Evolutionary conservation across 1,139 yeast genomes (phyloP), one percentile per base, ranked within the genome.

Genomic region (Saccharomyces hybrid): DNA sequence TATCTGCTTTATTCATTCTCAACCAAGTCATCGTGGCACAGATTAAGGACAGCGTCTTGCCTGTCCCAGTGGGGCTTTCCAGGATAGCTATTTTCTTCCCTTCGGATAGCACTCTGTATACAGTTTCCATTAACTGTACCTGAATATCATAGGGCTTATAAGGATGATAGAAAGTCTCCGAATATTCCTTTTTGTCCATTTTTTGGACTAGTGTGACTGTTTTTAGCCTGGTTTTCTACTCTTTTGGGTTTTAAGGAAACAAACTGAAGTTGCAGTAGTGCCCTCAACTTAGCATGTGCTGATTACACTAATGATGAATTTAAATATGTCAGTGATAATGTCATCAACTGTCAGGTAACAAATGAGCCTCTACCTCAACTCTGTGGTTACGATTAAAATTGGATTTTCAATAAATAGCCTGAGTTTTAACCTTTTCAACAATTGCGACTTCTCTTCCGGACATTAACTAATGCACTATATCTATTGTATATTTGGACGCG

Each of bases 1-100:
- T 48, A 32, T 62, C 64, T 32, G 67, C 68, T 64, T 84, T 85
- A 60, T 80, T 74, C 46, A 82, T 79, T 52, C 97, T 73, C 11
- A 91, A 73, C 97, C 97, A 91, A 0, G 95, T 81, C 82, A 91
- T 78, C 0, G 95, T 75, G 0, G 96, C 82, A 66, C 98, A 93
- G 1, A 91, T 87, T 48, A 91, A 73, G 0, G 97, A 88, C 7
- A 91, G 73, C 0, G 97, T 90, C 70, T 91, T 91, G 4, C 98
- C 98, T 1, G 95, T 88, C 2, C 98, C 99, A 0, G 99, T 91
- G 0, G 99, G 98, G 59, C 95, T 86, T 68, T 91, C 98, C 64
- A 91, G 86, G 6, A 91, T 75, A 0, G 96, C 97, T 1, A 91
- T 75, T 66, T 86, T 88, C 67, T 77, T 82, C 30, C 30, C 20